Percentiles rank a stretch among this genome's conserved stretches.
Evolutionary conservation across 2,329 filamentous ascomycete genomes (phyloP).

Genomic region (Curvularia sp.): DNA sequence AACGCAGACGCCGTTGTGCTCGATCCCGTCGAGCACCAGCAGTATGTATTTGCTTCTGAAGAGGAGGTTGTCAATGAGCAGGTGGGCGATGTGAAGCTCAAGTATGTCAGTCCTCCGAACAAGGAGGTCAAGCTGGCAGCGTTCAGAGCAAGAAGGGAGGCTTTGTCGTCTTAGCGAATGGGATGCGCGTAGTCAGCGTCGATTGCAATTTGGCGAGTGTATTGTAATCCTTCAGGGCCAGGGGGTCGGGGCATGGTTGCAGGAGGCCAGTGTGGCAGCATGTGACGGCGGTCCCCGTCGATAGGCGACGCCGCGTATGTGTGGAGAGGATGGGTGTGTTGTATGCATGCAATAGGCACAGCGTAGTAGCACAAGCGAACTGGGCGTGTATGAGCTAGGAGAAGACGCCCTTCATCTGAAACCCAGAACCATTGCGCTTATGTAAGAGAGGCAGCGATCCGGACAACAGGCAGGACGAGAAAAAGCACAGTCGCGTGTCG

Average conservation of each 20-base stretch:
- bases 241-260: background rate
- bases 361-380: background rate
- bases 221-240: background rate
- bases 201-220: slow-evolving; percentile 5
- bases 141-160: slow-evolving; percentile 36
- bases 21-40: slow-evolving; percentile 54
- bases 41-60: slow-evolving; percentile 50
- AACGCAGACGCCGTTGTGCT: slow-evolving; percentile 32
- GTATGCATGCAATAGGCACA: background rate
- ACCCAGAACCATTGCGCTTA: background rate
- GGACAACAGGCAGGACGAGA: background rate
- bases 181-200: background rate
- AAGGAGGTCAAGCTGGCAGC: slow-evolving; percentile 46
- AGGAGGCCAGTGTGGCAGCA: background rate
- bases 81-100: slow-evolving; percentile 36
- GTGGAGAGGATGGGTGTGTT: background rate
- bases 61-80: slow-evolving; percentile 47
- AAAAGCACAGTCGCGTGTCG: slow-evolving; percentile 16
- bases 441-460: background rate
- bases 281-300: background rate
- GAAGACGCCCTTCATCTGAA: background rate
- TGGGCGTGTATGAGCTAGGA: too few species aligned
- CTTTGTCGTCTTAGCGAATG: background rate
- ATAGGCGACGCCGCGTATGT: background rate
- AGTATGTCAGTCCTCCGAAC: slow-evolving; percentile 42